phyloP scores from a whole-genome alignment of 352 stramenopile genomes.

The Globisporangium mamillatum region DNA sequence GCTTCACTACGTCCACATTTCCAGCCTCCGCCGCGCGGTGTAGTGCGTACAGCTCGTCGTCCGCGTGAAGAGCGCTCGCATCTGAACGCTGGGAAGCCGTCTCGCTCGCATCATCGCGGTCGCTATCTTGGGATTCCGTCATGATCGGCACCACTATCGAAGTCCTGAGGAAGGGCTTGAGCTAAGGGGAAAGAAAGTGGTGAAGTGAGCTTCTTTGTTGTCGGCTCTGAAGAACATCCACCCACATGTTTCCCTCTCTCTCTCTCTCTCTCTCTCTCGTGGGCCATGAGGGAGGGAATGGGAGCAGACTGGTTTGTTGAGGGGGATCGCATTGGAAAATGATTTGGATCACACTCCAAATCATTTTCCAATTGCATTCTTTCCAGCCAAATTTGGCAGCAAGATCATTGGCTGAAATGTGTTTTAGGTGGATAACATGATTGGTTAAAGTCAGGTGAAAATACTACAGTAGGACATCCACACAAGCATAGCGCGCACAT shows the following conservation, averaged over 20 bases:
- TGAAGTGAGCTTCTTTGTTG: neutral
- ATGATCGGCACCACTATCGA: neutral
- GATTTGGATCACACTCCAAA: too few relatives aligned
- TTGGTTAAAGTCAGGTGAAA: neutral
- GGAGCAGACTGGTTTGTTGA: neutral
- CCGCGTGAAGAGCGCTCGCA: neutral
- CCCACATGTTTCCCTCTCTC: too few relatives aligned
- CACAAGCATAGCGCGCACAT: too few relatives aligned
- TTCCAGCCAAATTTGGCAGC: neutral
- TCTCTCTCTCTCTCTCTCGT: neutral
- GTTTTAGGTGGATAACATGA: neutral
- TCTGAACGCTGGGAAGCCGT: neutral
- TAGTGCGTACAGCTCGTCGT: neutral
- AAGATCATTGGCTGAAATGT: neutral
- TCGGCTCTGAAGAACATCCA: neutral
- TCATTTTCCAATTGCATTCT: neutral
- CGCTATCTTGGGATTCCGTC: neutral
- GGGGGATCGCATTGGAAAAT: neutral
- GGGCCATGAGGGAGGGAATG: neutral
- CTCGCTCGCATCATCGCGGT: neutral
- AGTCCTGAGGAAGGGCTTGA: neutral
- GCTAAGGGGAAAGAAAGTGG: neutral
- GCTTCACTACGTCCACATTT: neutral
- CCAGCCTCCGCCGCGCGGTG: neutral
- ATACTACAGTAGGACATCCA: neutral